Percentiles rank a stretch among this genome's conserved stretches.
These are phyloP conservation scores for Carpinus fangiana DNA, from an alignment of 306 rosid genomes.

Conservation along the genomic window DNA sequence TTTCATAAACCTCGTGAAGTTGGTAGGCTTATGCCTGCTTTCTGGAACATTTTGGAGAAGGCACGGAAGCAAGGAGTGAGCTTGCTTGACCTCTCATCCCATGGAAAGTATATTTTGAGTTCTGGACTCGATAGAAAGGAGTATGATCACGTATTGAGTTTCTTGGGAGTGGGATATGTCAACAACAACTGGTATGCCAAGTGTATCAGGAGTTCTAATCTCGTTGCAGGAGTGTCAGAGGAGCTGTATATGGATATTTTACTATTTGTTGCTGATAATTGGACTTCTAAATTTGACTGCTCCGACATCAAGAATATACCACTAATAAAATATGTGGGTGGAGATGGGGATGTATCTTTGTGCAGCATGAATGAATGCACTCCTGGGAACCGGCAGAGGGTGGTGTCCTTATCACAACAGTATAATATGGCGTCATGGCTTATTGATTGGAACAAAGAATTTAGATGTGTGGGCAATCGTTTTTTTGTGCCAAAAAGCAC, in stretches of 20 bases:
- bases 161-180: conserved; percentile 50
- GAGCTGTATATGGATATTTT: conserved; percentile 40
- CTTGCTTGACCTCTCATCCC: conserved; percentile 7
- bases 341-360: conserved; percentile 33
- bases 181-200: conserved; percentile 62
- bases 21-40: no score
- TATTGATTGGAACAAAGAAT: conserved; percentile 49
- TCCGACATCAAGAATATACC: conserved; percentile 40
- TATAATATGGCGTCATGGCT: conserved; percentile 49
- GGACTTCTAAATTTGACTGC: conserved; percentile 29
- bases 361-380: conserved; percentile 35
- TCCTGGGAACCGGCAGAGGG: background rate
- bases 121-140: conserved; percentile 46
- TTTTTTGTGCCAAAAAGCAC: conserved; percentile 58
- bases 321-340: conserved; percentile 46
- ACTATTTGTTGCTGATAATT: conserved; percentile 45
- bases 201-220: conserved; percentile 57
- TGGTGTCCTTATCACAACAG: conserved; percentile 24
- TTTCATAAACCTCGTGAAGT: no score
- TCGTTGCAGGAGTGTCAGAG: conserved; percentile 57
- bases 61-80: no score
- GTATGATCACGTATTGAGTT: conserved; percentile 43
- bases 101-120: conserved; percentile 46
- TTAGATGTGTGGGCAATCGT: conserved; percentile 18
- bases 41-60: no score